Percentiles rank a stretch among this genome's conserved stretches.
phyloP scores from a whole-genome alignment of 352 stramenopile genomes.

The Pythium vanterpoolii region DNA sequence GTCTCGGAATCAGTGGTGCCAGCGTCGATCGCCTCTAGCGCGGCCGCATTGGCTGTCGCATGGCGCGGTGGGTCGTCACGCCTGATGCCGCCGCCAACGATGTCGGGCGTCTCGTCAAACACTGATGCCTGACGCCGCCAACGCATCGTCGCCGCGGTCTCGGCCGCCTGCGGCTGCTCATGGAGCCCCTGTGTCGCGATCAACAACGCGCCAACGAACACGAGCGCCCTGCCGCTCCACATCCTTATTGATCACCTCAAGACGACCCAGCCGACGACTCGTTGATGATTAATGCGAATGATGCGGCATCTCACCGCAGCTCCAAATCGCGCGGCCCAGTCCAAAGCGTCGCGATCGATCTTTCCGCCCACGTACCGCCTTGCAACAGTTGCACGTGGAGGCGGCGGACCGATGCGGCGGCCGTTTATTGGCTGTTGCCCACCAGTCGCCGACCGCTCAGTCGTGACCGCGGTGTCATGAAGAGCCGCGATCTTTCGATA shows the following conservation, averaged over 20 bases:
- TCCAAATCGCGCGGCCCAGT: background rate
- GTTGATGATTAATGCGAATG: background rate
- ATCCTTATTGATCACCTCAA: background rate
- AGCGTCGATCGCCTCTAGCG: background rate
- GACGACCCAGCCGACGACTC: background rate
- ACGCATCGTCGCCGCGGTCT: background rate
- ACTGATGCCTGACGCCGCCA: background rate
- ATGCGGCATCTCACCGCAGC: background rate
- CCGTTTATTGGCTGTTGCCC: background rate
- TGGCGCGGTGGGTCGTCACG: background rate
- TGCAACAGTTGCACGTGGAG: background rate
- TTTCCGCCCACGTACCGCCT: background rate
- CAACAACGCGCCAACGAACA: slow-evolving; percentile 11
- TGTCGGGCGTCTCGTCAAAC: slow-evolving; percentile 2
- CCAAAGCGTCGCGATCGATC: background rate
- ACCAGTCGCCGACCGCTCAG: background rate
- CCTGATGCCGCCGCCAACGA: background rate
- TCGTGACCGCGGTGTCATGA: background rate
- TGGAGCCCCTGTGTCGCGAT: slow-evolving; percentile 3
- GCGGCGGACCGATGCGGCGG: background rate
- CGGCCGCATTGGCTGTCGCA: background rate
- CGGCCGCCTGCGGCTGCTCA: background rate
- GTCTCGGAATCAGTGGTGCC: background rate
- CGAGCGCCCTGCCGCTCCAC: slow-evolving; percentile 4
- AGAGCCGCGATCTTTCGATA: background rate